A percentile compares a stretch with the other conserved stretches of the same genome.
These are phyloP conservation scores for Lepiota subincarnata DNA, from an alignment of 768 basidiomycete genomes.

Conservation along the genomic window DNA sequence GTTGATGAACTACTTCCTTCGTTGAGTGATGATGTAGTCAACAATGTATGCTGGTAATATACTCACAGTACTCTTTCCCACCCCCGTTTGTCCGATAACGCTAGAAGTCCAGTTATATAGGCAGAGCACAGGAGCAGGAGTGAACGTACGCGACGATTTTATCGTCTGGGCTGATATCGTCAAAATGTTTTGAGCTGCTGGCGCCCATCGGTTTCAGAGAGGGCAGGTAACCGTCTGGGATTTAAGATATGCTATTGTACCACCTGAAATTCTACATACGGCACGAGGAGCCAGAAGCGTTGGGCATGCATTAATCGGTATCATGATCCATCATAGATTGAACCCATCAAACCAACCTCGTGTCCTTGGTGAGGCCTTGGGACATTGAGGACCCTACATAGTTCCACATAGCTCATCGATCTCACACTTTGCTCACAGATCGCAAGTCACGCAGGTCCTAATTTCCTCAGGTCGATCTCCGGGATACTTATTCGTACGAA, in stretches of 20 bases:
- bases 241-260: background rate
- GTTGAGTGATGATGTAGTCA: background rate
- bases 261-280: background rate
- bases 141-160: slow-evolving; percentile 9
- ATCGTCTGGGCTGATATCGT: slow-evolving; percentile 2
- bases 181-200: background rate
- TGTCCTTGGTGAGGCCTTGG: background rate
- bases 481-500: background rate
- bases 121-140: background rate
- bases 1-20: slow-evolving; percentile 14
- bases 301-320: background rate
- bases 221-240: background rate
- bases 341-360: no score
- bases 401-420: background rate
- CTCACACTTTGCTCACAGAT: no score
- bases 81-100: slow-evolving; percentile 6
- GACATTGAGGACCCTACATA: background rate
- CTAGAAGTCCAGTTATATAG: background rate
- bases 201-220: slow-evolving; percentile 3
- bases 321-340: no score
- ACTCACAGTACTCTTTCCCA: slow-evolving; percentile 10
- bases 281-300: no score
- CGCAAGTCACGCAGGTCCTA: no score
- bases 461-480: background rate
- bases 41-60: background rate